Evolutionary conservation across 192 early-diverging fungal species (phyloP).

Genomic region (Backusella macrospora): DNA sequence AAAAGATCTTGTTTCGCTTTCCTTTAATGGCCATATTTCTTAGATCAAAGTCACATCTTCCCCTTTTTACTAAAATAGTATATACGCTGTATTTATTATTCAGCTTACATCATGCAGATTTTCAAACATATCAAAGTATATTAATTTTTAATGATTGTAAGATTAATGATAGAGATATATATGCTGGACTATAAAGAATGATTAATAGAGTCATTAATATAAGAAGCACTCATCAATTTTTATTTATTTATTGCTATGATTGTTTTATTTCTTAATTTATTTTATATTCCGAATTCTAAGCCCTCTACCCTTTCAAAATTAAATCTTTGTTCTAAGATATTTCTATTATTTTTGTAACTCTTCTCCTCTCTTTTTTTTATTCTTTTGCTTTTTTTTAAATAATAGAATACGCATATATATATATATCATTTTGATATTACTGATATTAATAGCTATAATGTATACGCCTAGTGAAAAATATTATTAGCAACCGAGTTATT

Average conservation of each 20-base stretch:
- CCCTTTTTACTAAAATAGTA: slow-evolving; percentile 7
- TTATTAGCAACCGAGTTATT: neutral
- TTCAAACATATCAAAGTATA: neutral
- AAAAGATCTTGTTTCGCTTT: slow-evolving; percentile 20
- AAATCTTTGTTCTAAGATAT: too few species aligned
- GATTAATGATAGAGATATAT: too few species aligned
- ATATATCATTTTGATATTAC: too few species aligned
- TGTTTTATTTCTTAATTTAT: neutral
- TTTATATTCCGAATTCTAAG: slow-evolving; percentile 9
- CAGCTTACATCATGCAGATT: neutral
- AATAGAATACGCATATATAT: too few species aligned
- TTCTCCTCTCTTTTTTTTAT: neutral
- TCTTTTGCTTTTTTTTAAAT: neutral
- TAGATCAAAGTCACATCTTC: slow-evolving; percentile 23
- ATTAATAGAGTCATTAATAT: neutral
- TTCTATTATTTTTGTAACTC: too few species aligned
- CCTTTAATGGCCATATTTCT: slow-evolving; percentile 14
- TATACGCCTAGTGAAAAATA: too few species aligned
- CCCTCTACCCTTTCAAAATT: too few species aligned
- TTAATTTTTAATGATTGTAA: neutral
- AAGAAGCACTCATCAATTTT: neutral
- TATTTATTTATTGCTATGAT: neutral
- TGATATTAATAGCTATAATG: too few species aligned
- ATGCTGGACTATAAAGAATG: too few species aligned
- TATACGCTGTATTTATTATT: neutral